Conservation (phyloP, 2,329 filamentous ascomycete genomes). For the Colletotrichum australisinense region DNA sequence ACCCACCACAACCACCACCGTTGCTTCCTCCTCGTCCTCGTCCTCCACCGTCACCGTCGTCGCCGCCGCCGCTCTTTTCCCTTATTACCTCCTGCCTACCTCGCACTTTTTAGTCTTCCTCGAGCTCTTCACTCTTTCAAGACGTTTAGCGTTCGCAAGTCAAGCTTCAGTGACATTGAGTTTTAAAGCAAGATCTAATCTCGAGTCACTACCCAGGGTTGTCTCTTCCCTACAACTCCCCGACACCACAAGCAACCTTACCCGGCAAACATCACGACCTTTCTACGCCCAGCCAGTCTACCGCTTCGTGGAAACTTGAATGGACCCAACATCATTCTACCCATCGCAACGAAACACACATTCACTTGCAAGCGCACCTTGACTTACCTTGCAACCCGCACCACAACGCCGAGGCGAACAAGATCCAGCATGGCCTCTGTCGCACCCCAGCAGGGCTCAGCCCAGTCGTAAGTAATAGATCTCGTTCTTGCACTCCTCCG, state of each 20-base stretch:
- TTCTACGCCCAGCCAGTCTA: background rate
- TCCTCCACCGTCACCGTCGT: too few species aligned
- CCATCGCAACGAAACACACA: background rate
- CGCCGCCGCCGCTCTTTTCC: too few species aligned
- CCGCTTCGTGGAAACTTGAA: background rate
- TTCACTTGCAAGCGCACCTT: background rate
- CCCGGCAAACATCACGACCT: background rate
- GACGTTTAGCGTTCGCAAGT: background rate
- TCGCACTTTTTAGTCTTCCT: background rate
- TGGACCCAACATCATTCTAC: background rate
- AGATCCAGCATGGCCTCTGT: background rate
- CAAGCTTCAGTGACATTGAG: background rate
- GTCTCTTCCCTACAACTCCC: too few species aligned
- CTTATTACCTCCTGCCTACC: too few species aligned
- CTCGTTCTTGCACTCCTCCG: rapidly evolving
- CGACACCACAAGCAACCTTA: background rate
- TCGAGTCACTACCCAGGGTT: too few species aligned
- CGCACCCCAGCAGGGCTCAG: background rate
- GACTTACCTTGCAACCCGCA: background rate
- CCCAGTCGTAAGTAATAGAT: background rate
- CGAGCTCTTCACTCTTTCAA: background rate
- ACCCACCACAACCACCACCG: too few species aligned
- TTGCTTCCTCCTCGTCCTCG: too few species aligned
- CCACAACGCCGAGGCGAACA: background rate
- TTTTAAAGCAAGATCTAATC: background rate